Evolutionary conservation across 1,284 basidiomycete genomes (phyloP).

Genomic region (Baeospora myosura): DNA sequence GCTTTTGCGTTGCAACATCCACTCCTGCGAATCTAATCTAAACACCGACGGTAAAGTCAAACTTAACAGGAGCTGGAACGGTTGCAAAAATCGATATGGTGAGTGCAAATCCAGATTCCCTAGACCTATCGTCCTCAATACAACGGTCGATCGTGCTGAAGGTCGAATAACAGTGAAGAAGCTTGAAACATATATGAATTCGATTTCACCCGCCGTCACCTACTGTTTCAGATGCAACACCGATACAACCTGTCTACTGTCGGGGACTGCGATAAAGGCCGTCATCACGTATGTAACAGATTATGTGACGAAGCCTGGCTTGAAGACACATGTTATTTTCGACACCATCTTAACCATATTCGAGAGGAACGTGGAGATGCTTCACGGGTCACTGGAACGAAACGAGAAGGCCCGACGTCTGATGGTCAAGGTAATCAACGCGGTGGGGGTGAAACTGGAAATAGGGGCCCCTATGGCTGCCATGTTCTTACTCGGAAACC

Average conservation of each 20-base stretch:
- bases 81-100: neutral
- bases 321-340: slow-evolving; percentile 18
- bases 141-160: neutral
- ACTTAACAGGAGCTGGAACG: no score
- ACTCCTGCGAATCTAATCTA: neutral
- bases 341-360: slow-evolving; percentile 13
- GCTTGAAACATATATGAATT: neutral
- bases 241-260: neutral
- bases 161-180: neutral
- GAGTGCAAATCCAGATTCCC: neutral
- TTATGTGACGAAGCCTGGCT: slow-evolving; percentile 1
- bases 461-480: slow-evolving; percentile 17
- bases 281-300: neutral
- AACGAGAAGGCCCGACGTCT: slow-evolving; percentile 13
- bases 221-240: neutral
- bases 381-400: slow-evolving; percentile 7
- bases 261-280: neutral
- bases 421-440: slow-evolving; percentile 16
- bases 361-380: slow-evolving; percentile 12
- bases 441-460: slow-evolving; percentile 13
- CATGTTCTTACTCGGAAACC: slow-evolving; percentile 10
- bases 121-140: neutral
- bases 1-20: neutral
- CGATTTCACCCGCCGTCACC: neutral
- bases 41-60: neutral